phyloP scores from a whole-genome alignment of 345 rosid species.

The Hibiscus mutabilis region DNA sequence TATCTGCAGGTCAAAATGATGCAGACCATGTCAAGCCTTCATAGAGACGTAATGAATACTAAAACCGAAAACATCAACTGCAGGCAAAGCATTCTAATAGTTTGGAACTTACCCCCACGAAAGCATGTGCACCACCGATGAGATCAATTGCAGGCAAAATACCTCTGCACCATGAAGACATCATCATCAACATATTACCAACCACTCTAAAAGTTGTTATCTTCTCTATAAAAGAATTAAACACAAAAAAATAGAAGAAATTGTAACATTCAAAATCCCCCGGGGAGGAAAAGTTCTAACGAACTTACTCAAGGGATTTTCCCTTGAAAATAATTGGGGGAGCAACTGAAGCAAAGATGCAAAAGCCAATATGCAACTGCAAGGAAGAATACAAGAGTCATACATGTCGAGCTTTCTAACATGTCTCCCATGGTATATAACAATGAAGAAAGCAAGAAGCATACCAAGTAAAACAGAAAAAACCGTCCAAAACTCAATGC shows the following conservation, averaged over 20 bases:
- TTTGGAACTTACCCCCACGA: slow-evolving; percentile 65
- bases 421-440: slow-evolving; percentile 7
- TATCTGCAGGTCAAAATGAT: slow-evolving; percentile 41
- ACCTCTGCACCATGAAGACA: slow-evolving; percentile 52
- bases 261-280: background rate
- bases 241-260: background rate
- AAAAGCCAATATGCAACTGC: slow-evolving; percentile 89
- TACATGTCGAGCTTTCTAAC: slow-evolving; percentile 13
- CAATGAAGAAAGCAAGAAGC: slow-evolving; percentile 14
- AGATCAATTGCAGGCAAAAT: slow-evolving; percentile 86
- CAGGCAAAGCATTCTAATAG: background rate
- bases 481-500: slow-evolving; percentile 93
- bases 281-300: background rate
- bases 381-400: slow-evolving; percentile 19
- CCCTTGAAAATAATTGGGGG: slow-evolving; percentile 96
- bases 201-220: background rate
- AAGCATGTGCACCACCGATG: slow-evolving; percentile 31
- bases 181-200: slow-evolving; percentile 11
- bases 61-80: background rate
- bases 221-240: slow-evolving; percentile 40
- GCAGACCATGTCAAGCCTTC: slow-evolving; percentile 3
- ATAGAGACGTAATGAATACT: background rate
- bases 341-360: slow-evolving; percentile 80
- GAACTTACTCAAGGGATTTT: slow-evolving; percentile 81
- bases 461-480: slow-evolving; percentile 70